Conservation (phyloP, 805 yeast species). For the Martiniozyma abietophila region DNA sequence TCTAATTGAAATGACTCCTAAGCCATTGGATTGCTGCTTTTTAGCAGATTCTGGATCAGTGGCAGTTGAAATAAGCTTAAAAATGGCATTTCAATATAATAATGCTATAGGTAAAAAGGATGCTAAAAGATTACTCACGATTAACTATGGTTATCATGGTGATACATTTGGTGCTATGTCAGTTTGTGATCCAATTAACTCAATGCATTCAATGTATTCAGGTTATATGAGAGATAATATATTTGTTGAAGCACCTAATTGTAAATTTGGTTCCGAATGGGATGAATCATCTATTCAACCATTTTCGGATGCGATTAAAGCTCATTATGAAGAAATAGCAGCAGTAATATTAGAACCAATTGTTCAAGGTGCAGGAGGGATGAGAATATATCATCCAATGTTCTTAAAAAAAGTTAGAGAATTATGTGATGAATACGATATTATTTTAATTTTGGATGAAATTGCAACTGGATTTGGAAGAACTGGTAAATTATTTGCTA, state of each 20-base stretch:
- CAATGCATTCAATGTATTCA: constrained; percentile 8
- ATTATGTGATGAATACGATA: constrained; percentile 41
- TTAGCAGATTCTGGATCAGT: constrained; percentile 9
- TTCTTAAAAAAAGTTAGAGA: constrained; percentile 23
- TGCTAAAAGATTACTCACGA: constrained; percentile 4
- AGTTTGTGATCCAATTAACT: constrained; percentile 8
- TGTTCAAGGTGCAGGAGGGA: constrained; percentile 17
- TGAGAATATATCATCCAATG: constrained; percentile 10
- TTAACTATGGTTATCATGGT: constrained; percentile 9
- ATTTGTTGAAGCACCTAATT: constrained; percentile 7
- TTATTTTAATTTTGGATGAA: constrained; percentile 40
- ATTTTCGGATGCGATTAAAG: constrained; percentile 3
- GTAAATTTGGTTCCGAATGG: constrained; percentile 5
- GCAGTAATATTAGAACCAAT: constrained; percentile 16
- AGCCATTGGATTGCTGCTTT: constrained; percentile 3
- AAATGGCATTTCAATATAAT: constrained; percentile 7
- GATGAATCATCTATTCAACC: constrained; percentile 2
- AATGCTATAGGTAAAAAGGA: no score
- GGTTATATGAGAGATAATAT: constrained; percentile 8
- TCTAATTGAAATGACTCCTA: constrained; percentile 5
- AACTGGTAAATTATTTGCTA: constrained; percentile 37
- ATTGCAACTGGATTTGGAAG: constrained; percentile 51
- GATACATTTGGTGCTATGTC: constrained; percentile 11
- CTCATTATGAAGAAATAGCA: constrained; percentile 9
- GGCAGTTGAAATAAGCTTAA: constrained; percentile 7